These are phyloP conservation scores for Aspergillus pseudoterreus DNA, from an alignment of 2,329 filamentous ascomycete genomes.

Conservation along the genomic window DNA sequence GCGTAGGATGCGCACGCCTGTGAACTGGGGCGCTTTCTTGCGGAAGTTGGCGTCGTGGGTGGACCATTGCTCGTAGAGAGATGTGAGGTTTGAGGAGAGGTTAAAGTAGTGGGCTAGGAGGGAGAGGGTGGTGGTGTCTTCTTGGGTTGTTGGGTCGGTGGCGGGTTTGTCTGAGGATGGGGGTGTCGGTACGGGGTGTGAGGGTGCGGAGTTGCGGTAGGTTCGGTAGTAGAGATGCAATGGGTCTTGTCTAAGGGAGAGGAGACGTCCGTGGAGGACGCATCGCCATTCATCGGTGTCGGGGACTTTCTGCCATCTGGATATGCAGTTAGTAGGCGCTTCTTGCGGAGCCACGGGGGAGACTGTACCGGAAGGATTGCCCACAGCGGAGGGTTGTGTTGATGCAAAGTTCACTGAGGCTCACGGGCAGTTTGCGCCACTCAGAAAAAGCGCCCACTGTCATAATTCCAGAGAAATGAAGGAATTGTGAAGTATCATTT, in stretches of 20 bases:
- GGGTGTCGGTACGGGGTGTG: slow-evolving; percentile 7
- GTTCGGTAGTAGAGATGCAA: slow-evolving; percentile 75
- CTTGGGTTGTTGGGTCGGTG: slow-evolving; percentile 25
- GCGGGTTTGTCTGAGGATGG: slow-evolving; percentile 1
- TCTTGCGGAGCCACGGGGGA: neutral
- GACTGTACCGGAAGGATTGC: slow-evolving; percentile 72
- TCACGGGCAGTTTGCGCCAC: slow-evolving; percentile 85
- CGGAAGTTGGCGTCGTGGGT: slow-evolving; percentile 81
- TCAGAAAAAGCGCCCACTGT: slow-evolving; percentile 56
- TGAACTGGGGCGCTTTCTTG: slow-evolving; percentile 79
- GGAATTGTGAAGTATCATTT: neutral
- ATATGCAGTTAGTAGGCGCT: neutral
- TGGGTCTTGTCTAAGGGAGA: slow-evolving; percentile 80
- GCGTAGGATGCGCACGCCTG: slow-evolving; percentile 84
- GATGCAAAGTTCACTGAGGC: slow-evolving; percentile 81
- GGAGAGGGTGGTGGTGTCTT: slow-evolving; percentile 66
- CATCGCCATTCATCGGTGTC: slow-evolving; percentile 83
- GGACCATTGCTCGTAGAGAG: slow-evolving; percentile 85
- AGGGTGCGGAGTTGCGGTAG: slow-evolving; percentile 46
- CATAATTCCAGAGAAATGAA: slow-evolving; percentile 22
- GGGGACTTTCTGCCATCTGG: slow-evolving; percentile 75
- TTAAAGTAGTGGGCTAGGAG: slow-evolving; percentile 86
- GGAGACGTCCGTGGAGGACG: slow-evolving; percentile 76
- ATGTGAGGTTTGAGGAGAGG: slow-evolving; percentile 68
- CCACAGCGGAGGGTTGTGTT: slow-evolving; percentile 92